Evolutionary conservation across 768 basidiomycete genomes (phyloP).

Genomic region (Daedaleopsis sinensis): DNA sequence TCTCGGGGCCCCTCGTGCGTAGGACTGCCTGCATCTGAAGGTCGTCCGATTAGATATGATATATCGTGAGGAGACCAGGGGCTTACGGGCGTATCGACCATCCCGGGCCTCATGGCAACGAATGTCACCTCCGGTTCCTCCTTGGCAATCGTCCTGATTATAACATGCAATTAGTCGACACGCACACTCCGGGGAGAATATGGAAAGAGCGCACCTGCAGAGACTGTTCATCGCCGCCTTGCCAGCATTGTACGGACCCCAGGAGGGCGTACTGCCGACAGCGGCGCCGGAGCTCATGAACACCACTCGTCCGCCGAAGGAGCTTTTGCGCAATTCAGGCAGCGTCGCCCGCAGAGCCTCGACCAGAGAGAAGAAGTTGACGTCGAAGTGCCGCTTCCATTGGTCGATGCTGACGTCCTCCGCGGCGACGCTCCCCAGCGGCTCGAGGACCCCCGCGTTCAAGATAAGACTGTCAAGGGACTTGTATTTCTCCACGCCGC

Average conservation of each 20-base stretch:
- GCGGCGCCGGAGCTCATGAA: constrained; percentile 90
- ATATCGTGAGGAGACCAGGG: no score
- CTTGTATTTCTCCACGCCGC: constrained; percentile 56
- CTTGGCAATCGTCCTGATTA: constrained; percentile 71
- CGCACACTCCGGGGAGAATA: background rate
- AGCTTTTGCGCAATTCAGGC: constrained; percentile 67
- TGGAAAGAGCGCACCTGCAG: constrained; percentile 52
- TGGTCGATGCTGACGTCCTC: constrained; percentile 49
- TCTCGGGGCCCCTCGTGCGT: constrained; percentile 49
- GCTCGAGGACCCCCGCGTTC: constrained; percentile 82
- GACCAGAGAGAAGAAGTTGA: constrained; percentile 88
- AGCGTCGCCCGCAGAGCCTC: constrained; percentile 67
- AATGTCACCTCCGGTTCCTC: constrained; percentile 80
- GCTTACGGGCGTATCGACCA: constrained; percentile 77
- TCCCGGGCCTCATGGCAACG: constrained; percentile 84
- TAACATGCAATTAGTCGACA: background rate
- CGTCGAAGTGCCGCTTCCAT: constrained; percentile 78
- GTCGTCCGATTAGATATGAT: no score
- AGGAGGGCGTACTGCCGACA: constrained; percentile 62
- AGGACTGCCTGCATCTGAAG: constrained; percentile 71
- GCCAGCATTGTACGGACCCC: constrained; percentile 81
- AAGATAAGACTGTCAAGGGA: constrained; percentile 78
- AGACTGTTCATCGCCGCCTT: constrained; percentile 93
- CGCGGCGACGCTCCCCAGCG: constrained; percentile 61
- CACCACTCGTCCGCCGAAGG: constrained; percentile 65